A percentile compares a stretch with the other conserved stretches of the same genome.
Evolutionary conservation across 1,284 basidiomycete species (phyloP).

Genomic region (Heliocybe sulcata): DNA sequence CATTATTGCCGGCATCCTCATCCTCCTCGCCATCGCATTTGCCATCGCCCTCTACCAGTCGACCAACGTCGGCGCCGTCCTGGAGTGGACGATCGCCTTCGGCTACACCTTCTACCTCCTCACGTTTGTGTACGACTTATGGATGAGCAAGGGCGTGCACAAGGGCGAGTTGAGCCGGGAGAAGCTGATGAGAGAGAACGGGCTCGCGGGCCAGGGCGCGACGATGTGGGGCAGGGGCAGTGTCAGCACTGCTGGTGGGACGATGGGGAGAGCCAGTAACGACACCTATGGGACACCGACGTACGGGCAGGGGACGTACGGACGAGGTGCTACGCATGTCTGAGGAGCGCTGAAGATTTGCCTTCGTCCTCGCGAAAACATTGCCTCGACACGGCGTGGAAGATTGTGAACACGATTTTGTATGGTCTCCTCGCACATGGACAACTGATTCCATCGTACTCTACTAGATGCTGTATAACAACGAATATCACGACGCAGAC

Average conservation of each 20-base stretch:
- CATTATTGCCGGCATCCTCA: conserved; percentile 46
- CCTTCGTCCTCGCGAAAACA: no score
- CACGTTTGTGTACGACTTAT: conserved; percentile 63
- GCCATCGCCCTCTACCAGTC: conserved; percentile 37
- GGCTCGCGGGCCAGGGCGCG: neutral
- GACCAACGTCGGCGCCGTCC: conserved; percentile 43
- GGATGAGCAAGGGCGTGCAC: conserved; percentile 39
- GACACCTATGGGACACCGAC: neutral
- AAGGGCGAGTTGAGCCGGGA: conserved; percentile 19
- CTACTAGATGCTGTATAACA: no score
- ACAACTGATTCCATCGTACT: no score
- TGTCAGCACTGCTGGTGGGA: neutral
- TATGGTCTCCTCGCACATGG: no score
- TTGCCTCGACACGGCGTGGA: no score
- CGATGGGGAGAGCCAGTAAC: neutral
- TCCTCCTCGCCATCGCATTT: conserved; percentile 56
- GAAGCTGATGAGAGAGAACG: conserved; percentile 5
- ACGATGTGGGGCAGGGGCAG: neutral
- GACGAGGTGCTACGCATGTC: neutral
- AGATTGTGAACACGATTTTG: no score
- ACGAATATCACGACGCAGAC: no score
- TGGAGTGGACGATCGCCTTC: conserved; percentile 70
- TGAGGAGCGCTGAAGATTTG: no score
- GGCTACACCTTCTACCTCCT: conserved; percentile 66
- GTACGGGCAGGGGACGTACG: neutral